These are phyloP conservation scores for Heracleum sosnowskyi DNA, from an alignment of 129 eudicot species.

Conservation along the genomic window DNA sequence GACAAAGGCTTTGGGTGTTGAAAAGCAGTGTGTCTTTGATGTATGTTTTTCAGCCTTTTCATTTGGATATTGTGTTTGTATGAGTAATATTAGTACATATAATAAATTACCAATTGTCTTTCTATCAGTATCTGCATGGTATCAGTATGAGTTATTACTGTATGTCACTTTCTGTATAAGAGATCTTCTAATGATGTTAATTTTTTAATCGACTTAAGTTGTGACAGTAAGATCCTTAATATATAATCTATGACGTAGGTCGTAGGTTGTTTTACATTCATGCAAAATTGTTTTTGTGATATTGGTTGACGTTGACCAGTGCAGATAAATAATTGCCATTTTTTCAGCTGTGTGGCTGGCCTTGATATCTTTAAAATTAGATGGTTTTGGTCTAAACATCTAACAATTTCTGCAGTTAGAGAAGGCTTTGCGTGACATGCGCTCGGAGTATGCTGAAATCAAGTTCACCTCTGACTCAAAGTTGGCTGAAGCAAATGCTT, in stretches of 20 bases:
- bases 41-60: constrained; percentile 25
- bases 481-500: constrained; percentile 81
- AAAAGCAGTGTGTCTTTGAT: constrained; percentile 81
- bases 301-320: neutral
- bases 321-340: neutral
- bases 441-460: constrained; percentile 88
- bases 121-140: neutral
- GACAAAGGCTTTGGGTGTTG: constrained; percentile 88
- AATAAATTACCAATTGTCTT: neutral
- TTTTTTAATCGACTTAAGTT: neutral
- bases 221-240: neutral
- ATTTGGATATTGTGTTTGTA: neutral
- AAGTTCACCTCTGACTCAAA: constrained; percentile 88
- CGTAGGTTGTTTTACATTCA: neutral
- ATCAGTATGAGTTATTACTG: neutral
- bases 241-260: neutral
- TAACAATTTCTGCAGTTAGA: constrained; percentile 55
- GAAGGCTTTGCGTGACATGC: constrained; percentile 86
- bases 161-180: neutral
- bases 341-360: neutral
- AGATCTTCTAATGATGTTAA: neutral
- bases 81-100: neutral
- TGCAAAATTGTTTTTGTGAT: neutral
- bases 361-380: neutral
- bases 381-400: neutral